A percentile compares a stretch with the other conserved stretches of the same genome.
Conservation (phyloP, 257 asterid genomes). For the Primulina tabacum region DNA sequence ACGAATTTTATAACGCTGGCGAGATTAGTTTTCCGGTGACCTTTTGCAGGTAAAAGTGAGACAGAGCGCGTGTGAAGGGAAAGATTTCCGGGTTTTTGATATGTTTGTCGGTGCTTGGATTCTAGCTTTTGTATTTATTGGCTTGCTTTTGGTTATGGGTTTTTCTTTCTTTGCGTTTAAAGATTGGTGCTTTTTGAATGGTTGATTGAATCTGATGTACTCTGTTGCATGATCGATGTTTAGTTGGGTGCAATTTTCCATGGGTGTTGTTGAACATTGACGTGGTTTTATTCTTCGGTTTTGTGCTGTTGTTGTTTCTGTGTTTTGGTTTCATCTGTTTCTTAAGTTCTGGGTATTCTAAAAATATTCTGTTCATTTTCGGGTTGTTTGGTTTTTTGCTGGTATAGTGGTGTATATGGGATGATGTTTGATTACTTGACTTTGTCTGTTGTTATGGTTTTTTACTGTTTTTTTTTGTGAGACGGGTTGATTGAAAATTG, state of each 20-base stretch:
- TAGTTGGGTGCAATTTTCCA: not conserved
- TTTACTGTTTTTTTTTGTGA: conserved; percentile 7
- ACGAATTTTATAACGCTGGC: conserved; percentile 23
- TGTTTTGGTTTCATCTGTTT: conserved; percentile 12
- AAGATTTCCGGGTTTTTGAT: conserved; percentile 10
- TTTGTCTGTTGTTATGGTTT: conserved; percentile 16
- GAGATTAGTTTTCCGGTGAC: conserved; percentile 24
- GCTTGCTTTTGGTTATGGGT: conserved; percentile 15
- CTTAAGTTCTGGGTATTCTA: not conserved
- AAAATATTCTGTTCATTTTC: not conserved
- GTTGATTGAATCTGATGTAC: conserved; percentile 20
- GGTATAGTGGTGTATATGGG: not conserved
- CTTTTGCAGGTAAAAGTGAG: conserved; percentile 31
- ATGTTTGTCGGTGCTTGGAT: conserved; percentile 10
- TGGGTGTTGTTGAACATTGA: not conserved
- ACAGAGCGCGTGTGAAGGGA: not conserved
- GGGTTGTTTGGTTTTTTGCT: not conserved
- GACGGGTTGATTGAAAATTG: conserved; percentile 1
- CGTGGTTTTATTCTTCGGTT: conserved; percentile 9
- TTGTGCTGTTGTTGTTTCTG: conserved; percentile 17
- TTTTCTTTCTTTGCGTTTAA: not conserved
- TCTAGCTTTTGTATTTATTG: not conserved
- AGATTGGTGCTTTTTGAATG: not conserved
- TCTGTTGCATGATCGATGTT: conserved; percentile 20
- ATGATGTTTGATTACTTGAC: conserved; percentile 1